Base-by-base conservation (phyloP, 345 rosid genomes). In the Theobroma cacao region DNA sequence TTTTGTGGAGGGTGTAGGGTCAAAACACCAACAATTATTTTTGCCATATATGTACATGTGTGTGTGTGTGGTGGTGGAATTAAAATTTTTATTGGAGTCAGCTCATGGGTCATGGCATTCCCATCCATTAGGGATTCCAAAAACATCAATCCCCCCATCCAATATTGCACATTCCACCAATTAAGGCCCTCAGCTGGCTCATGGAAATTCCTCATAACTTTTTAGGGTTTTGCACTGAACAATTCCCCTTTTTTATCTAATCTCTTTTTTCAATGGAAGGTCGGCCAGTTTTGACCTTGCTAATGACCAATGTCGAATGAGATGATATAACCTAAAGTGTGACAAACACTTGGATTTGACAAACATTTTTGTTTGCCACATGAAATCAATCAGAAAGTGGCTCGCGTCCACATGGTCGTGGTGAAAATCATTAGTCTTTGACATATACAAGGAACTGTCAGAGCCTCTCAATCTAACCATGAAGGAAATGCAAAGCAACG, bases 131-230 rank as follows among this genome's bases (percentile, higher is more conserved):
- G 62, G 63, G 48, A 52, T 55, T 68, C 47, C 66, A 61, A 14
- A 61, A 30, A 30, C 66, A 38, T 67, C 48, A 34, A 62, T 33
- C 41, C 7, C 70, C 4, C 47, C 6, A 52, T 65, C 68, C 62
- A 52, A 34, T 43, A 68, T 77, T 75, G 82, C 80, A 75, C 78
- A 70, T 82, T 78, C 92, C 92, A 89, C 90, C 88, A 87, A 85
- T 84, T 80, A 84, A 79, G 88, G 87, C 60, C 80, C 83, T 72
- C 70, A 67, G 11, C 28, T 65, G 68, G 15, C 52, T 45, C 72
- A 55, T 40, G n/a, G 26, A 79, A 50, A 24, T 33, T 63, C 56
- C 45, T 7, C 50, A 34, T 1, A 36, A 34, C 63, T 66, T 77
- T 64, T n/a, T 56, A 22, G 38, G 62, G 72, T 53, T 74, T 64